phyloP scores from a whole-genome alignment of 1,284 basidiomycete genomes.

The Leccinum angustisporum region DNA sequence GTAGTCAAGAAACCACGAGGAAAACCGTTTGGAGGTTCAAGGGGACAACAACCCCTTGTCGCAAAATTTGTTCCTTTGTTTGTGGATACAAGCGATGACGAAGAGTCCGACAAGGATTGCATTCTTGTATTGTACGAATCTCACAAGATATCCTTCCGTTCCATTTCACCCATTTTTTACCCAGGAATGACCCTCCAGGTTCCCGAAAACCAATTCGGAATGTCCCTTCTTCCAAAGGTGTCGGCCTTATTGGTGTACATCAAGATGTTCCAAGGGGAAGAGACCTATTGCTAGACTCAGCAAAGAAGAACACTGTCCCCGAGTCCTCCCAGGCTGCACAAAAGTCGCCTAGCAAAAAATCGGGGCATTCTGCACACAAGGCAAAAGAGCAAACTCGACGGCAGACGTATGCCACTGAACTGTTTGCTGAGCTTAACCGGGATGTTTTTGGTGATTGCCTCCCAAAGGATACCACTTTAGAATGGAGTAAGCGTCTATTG shows the following conservation, averaged over 20 bases:
- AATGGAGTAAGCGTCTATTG: constrained; percentile 72
- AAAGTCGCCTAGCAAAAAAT: constrained; percentile 31
- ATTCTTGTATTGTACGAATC: constrained; percentile 48
- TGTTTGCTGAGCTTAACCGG: constrained; percentile 83
- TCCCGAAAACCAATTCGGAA: constrained; percentile 45
- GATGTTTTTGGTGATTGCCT: constrained; percentile 75
- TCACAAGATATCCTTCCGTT: neutral
- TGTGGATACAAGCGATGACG: constrained; percentile 31
- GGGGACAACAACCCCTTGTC: constrained; percentile 10
- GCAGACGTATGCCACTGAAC: constrained; percentile 55
- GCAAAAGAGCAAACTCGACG: constrained; percentile 47
- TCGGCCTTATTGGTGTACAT: constrained; percentile 2
- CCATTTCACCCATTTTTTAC: neutral
- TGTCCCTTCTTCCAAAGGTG: constrained; percentile 17
- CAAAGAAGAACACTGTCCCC: constrained; percentile 12
- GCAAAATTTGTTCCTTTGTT: constrained; percentile 28
- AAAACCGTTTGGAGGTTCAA: constrained; percentile 2
- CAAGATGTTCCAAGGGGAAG: constrained; percentile 1
- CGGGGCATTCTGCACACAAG: constrained; percentile 37
- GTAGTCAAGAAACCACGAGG: constrained; percentile 19
- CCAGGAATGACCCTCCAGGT: constrained; percentile 44
- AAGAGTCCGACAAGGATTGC: constrained; percentile 40
- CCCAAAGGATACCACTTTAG: constrained; percentile 60
- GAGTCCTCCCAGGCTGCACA: constrained; percentile 13
- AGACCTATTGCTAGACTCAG: constrained; percentile 10